Evolutionary conservation across 2,329 filamentous ascomycete species (phyloP), one percentile per base, ranked within the genome.

Genomic region (Fusarium austroafricanum): DNA sequence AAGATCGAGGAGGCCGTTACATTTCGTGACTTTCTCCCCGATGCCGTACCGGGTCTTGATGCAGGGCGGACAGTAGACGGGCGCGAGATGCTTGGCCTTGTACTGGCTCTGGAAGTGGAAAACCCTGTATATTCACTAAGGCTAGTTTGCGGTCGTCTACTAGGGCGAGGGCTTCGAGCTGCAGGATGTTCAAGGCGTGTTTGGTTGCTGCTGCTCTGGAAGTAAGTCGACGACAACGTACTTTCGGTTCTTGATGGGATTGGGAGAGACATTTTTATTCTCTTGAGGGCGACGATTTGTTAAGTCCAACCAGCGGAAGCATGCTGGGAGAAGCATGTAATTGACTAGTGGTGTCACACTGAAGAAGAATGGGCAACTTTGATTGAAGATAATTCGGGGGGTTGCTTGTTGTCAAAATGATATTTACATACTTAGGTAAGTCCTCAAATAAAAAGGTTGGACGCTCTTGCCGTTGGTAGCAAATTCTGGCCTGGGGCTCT

Each of bases 1-100:
- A 85, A 70, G 10, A 82, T 71, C 7, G 79, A 79, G 0, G 79
- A 78, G 2, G 73, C 64, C 4, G 79, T 62, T 65, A 78, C 73
- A 3, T 78, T 75, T 8, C 80, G 80, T 29, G 84, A 85, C 51
- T 79, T 83, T 39, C 83, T 80, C 10, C 82, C 81, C 5, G 82
- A 82, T 2, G 79, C 71, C 9, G 81, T 83, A n/a, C 78, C 81
- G 18, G 79, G 74, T 2, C 78, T 73, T 6, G 72, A 75, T 28
- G 55, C 63, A 3, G 70, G 55, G 6, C 62, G 62, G 10, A 69
- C 70, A 15, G 71, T 68, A 18, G 74, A 55, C 18, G 61, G 62
- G 6, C 67, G 63, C 21, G 75, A 66, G 3, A 63, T 63, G n/a
- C 60, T 58, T 2, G 67, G 55, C 11, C 71, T 58, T 3, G 62